Evolutionary conservation across 345 rosid genomes (phyloP).

Genomic region (Boechera divaricarpa): DNA sequence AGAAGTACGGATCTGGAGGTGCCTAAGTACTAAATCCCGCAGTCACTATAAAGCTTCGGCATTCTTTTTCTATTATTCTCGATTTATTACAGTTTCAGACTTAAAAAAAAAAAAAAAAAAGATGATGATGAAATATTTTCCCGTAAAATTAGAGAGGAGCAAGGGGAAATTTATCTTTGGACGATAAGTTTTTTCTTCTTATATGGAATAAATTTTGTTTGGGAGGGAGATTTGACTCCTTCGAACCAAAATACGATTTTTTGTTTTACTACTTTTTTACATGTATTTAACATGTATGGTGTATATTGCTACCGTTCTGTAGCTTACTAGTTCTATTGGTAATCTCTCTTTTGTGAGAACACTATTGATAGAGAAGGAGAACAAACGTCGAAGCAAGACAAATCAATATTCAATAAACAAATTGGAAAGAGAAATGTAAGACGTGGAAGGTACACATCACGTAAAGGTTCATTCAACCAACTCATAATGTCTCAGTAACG

Average conservation of each 20-base stretch:
- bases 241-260: neutral
- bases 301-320: neutral
- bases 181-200: constrained; percentile 28
- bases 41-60: constrained; percentile 6
- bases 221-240: constrained; percentile 11
- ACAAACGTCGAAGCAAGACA: neutral
- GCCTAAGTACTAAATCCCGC: constrained; percentile 36
- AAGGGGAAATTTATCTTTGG: neutral
- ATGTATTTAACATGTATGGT: neutral
- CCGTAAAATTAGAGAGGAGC: constrained; percentile 33
- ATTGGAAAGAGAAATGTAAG: neutral
- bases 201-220: constrained; percentile 31
- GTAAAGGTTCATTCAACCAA: neutral
- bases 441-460: neutral
- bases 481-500: neutral
- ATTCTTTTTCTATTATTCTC: neutral
- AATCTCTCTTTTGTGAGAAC: neutral
- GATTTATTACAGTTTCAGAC: constrained; percentile 36
- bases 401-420: neutral
- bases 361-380: neutral
- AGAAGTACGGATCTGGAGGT: constrained; percentile 88
- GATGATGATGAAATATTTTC: constrained; percentile 38
- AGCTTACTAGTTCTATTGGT: neutral
- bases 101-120: neutral
- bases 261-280: neutral